These are phyloP conservation scores for Hortiboletus rubellus DNA, from an alignment of 1,284 basidiomycete species.

Conservation along the genomic window DNA sequence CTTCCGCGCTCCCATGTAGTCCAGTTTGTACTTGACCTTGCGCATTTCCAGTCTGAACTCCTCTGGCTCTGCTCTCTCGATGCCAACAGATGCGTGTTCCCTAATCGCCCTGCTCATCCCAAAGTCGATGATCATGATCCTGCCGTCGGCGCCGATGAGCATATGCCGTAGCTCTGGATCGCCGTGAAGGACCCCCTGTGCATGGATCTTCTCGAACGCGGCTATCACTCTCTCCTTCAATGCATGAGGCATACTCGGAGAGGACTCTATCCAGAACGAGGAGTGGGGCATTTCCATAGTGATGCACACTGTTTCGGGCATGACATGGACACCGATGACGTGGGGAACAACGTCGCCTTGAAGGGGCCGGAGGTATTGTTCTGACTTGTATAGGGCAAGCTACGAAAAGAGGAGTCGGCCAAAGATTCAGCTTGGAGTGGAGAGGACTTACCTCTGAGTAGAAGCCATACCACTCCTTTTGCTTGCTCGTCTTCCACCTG, in stretches of 20 bases:
- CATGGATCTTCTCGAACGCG: slow-evolving; percentile 51
- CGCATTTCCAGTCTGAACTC: slow-evolving; percentile 56
- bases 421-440: not conserved
- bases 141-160: slow-evolving; percentile 56
- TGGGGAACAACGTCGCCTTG: slow-evolving; percentile 55
- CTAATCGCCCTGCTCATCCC: slow-evolving; percentile 44
- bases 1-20: slow-evolving; percentile 34
- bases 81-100: slow-evolving; percentile 39
- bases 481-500: slow-evolving; percentile 41
- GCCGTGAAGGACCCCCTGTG: slow-evolving; percentile 50
- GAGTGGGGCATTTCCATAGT: slow-evolving; percentile 55
- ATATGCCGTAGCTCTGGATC: slow-evolving; percentile 54
- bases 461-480: slow-evolving; percentile 43
- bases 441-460: slow-evolving; percentile 40
- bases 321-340: slow-evolving; percentile 51
- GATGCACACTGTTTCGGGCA: slow-evolving; percentile 42
- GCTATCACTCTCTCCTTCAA: slow-evolving; percentile 50
- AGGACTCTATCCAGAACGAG: slow-evolving; percentile 58
- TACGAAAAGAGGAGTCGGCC: slow-evolving; percentile 15
- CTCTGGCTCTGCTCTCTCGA: slow-evolving; percentile 39
- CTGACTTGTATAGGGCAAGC: slow-evolving; percentile 44
- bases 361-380: slow-evolving; percentile 47
- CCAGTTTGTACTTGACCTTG: slow-evolving; percentile 53
- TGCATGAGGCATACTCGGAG: slow-evolving; percentile 49
- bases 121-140: slow-evolving; percentile 59